Conservation (phyloP, 257 asterid species). For the Fraxinus pennsylvanica region DNA sequence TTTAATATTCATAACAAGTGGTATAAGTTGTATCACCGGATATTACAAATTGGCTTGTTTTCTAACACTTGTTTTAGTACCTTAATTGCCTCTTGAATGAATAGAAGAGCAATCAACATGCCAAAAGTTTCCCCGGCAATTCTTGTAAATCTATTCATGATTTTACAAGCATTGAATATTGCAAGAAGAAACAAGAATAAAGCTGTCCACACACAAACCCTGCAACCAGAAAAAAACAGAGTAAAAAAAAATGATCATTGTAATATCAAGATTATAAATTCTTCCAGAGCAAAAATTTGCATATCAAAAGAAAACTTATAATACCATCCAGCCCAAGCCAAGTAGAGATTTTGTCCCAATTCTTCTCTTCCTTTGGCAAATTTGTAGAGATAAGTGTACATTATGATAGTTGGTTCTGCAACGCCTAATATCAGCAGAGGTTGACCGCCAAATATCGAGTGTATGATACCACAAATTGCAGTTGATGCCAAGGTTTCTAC, state of each 20-base stretch:
- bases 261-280: neutral
- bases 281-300: neutral
- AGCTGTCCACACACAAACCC: constrained; percentile 67
- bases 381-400: constrained; percentile 54
- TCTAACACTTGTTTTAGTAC: constrained; percentile 15
- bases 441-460: constrained; percentile 59
- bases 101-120: constrained; percentile 48
- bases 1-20: too few relatives aligned
- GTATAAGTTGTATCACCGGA: too few relatives aligned
- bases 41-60: too few relatives aligned
- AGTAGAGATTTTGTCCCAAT: constrained; percentile 45
- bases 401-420: constrained; percentile 64
- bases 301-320: neutral
- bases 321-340: constrained; percentile 48
- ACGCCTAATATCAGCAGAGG: constrained; percentile 60
- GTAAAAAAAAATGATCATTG: neutral
- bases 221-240: neutral
- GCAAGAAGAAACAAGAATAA: constrained; percentile 50
- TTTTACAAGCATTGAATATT: constrained; percentile 41
- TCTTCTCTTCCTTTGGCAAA: constrained; percentile 49
- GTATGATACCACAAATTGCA: constrained; percentile 65
- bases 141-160: constrained; percentile 47
- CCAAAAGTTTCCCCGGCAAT: constrained; percentile 62
- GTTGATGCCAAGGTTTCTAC: constrained; percentile 56
- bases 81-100: constrained; percentile 55